A percentile compares a stretch with the other conserved stretches of the same genome.
These are phyloP conservation scores for Xylaria grammica DNA, from an alignment of 495 filamentous ascomycete species.

Conservation along the genomic window DNA sequence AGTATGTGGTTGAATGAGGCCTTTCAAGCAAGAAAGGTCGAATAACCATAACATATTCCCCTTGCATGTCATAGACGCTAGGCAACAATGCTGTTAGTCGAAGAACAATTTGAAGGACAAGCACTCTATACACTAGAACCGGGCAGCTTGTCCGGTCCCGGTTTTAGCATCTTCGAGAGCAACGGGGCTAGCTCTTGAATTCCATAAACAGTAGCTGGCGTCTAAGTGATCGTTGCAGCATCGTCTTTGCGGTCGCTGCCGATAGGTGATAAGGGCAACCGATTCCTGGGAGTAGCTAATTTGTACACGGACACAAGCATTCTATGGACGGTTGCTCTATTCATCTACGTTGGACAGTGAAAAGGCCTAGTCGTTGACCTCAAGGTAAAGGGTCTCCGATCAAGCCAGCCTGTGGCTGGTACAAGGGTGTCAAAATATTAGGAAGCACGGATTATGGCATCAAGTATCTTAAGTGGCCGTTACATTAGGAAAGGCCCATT, in stretches of 20 bases:
- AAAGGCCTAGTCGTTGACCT: neutral
- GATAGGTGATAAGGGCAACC: neutral
- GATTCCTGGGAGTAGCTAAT: slow-evolving; percentile 8
- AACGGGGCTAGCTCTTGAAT: neutral
- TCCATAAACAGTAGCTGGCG: slow-evolving; percentile 7
- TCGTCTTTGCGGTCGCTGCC: neutral
- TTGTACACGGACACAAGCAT: slow-evolving; percentile 4
- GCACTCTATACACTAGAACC: neutral
- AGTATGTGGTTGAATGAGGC: slow-evolving; percentile 10
- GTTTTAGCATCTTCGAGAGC: neutral
- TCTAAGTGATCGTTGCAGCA: neutral
- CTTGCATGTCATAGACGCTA: slow-evolving; percentile 10
- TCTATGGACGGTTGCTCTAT: neutral
- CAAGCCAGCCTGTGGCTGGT: neutral
- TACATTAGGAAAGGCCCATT: neutral
- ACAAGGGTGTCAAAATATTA: neutral
- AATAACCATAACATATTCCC: slow-evolving; percentile 9
- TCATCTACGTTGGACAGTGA: neutral
- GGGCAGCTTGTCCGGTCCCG: neutral
- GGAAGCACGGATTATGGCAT: neutral
- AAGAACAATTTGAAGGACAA: neutral
- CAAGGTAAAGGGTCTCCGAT: slow-evolving; percentile 19
- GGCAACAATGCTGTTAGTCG: neutral
- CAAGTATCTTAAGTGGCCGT: slow-evolving; percentile 5
- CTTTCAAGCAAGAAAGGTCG: slow-evolving; percentile 1